A percentile compares a stretch with the other conserved stretches of the same genome.
phyloP scores from a whole-genome alignment of 371 early-diverging fungal genomes.

The Mortierella sp. region DNA sequence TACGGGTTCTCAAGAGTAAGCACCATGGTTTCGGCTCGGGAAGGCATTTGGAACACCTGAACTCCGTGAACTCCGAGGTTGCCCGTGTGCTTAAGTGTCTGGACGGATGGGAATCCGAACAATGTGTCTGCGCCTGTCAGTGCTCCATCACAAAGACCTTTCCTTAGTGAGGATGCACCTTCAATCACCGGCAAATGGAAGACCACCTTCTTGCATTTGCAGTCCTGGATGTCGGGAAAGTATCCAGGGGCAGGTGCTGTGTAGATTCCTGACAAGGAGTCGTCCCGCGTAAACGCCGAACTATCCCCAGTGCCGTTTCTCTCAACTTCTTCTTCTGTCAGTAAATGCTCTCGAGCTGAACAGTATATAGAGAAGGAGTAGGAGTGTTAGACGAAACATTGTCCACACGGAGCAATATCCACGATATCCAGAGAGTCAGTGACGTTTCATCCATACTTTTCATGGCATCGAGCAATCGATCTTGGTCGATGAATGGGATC shows the following conservation, averaged over 20 bases:
- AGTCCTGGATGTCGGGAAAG: constrained; percentile 71
- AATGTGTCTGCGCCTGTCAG: constrained; percentile 71
- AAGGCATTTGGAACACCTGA: constrained; percentile 86
- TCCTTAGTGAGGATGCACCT: constrained; percentile 60
- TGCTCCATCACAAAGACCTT: constrained; percentile 76
- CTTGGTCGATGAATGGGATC: constrained; percentile 95
- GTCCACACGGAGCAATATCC: no score
- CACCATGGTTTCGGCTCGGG: constrained; percentile 86
- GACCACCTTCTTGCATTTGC: constrained; percentile 58
- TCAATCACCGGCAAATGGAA: constrained; percentile 70
- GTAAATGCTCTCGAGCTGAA: constrained; percentile 64
- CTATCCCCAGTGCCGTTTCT: constrained; percentile 80
- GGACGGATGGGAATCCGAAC: constrained; percentile 94
- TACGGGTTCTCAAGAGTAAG: constrained; percentile 68
- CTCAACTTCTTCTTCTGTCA: constrained; percentile 73
- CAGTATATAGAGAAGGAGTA: neutral
- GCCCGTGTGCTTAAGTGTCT: constrained; percentile 78
- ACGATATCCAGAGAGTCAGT: no score
- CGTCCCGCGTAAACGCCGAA: constrained; percentile 69
- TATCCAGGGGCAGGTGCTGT: constrained; percentile 75
- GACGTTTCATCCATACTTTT: constrained; percentile 43
- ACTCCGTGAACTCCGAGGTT: constrained; percentile 81
- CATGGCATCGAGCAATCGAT: constrained; percentile 87
- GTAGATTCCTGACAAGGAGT: constrained; percentile 57
- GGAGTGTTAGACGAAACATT: neutral